Evolutionary conservation across 306 rosid species (phyloP).

Genomic region (Dryas octopetala): DNA sequence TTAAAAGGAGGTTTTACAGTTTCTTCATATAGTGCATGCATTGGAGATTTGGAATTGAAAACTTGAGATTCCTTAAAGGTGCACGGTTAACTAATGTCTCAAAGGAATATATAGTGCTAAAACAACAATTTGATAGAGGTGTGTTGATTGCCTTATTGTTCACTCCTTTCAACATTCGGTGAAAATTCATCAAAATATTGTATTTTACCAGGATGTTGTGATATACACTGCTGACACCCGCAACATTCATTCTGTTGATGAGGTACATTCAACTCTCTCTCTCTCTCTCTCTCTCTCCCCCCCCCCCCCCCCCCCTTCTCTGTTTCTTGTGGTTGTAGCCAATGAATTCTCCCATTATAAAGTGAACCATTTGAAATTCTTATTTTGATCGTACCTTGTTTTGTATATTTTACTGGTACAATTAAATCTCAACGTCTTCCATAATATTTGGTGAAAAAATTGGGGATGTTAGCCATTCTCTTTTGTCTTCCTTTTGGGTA

Average conservation of each 20-base stretch:
- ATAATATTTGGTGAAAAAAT: background rate
- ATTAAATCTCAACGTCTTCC: background rate
- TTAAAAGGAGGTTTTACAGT: background rate
- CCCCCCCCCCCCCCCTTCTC: background rate
- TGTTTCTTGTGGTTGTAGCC: background rate
- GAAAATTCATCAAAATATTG: background rate
- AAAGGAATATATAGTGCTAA: background rate
- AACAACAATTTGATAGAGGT: background rate
- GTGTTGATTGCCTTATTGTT: background rate
- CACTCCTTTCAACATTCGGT: background rate
- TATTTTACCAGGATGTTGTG: slow-evolving; percentile 64
- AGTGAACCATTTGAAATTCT: background rate
- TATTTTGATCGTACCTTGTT: background rate
- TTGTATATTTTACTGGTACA: background rate
- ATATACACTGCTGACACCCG: slow-evolving; percentile 77
- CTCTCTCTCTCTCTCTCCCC: background rate
- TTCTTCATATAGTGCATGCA: slow-evolving; percentile 11
- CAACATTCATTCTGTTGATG: slow-evolving; percentile 87
- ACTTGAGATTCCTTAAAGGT: background rate
- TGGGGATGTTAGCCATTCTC: background rate
- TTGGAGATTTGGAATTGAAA: slow-evolving; percentile 2
- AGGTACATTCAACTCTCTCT: slow-evolving; percentile 49
- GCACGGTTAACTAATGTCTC: background rate
- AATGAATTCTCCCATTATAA: background rate
- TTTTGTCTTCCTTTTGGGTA: background rate